phyloP scores from a whole-genome alignment of 2,329 filamentous ascomycete genomes.

The Alternaria triticimaculans region DNA sequence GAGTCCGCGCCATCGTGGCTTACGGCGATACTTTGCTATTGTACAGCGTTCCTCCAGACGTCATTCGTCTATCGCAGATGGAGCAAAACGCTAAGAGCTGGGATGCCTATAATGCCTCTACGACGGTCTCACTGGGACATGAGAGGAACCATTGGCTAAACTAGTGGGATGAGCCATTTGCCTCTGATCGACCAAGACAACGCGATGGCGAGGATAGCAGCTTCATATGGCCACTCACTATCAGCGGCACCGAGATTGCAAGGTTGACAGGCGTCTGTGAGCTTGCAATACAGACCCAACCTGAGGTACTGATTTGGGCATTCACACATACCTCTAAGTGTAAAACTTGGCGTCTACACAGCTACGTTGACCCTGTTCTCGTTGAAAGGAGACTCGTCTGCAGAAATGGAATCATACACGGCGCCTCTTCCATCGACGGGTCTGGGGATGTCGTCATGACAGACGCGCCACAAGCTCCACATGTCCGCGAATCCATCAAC shows the following conservation, averaged over 20 bases:
- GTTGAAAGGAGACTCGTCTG: slow-evolving; percentile 25
- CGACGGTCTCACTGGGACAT: slow-evolving; percentile 13
- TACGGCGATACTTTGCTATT: slow-evolving; percentile 63
- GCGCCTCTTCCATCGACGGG: slow-evolving; percentile 10
- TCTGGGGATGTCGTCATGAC: slow-evolving; percentile 21
- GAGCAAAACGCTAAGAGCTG: slow-evolving; percentile 32
- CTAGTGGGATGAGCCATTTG: slow-evolving; percentile 33
- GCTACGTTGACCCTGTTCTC: slow-evolving; percentile 12
- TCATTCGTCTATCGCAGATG: slow-evolving; percentile 38
- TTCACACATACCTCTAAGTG: slow-evolving; percentile 56
- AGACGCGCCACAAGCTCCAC: slow-evolving; percentile 1
- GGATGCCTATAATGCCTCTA: slow-evolving; percentile 22
- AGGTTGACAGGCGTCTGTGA: slow-evolving; percentile 57
- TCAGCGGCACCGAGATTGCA: slow-evolving; percentile 59
- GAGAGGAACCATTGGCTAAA: slow-evolving; percentile 39
- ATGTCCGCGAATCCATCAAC: background rate
- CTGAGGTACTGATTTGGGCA: slow-evolving; percentile 59
- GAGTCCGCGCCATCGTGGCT: slow-evolving; percentile 64
- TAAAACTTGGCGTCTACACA: slow-evolving; percentile 56
- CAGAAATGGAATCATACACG: slow-evolving; percentile 35
- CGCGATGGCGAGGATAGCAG: slow-evolving; percentile 6
- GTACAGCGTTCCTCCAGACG: slow-evolving; percentile 67
- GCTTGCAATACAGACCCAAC: slow-evolving; percentile 56
- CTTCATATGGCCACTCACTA: slow-evolving; percentile 56
- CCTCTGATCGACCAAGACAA: background rate